Conservation (phyloP, 345 rosid species). For the Populus nigra region DNA sequence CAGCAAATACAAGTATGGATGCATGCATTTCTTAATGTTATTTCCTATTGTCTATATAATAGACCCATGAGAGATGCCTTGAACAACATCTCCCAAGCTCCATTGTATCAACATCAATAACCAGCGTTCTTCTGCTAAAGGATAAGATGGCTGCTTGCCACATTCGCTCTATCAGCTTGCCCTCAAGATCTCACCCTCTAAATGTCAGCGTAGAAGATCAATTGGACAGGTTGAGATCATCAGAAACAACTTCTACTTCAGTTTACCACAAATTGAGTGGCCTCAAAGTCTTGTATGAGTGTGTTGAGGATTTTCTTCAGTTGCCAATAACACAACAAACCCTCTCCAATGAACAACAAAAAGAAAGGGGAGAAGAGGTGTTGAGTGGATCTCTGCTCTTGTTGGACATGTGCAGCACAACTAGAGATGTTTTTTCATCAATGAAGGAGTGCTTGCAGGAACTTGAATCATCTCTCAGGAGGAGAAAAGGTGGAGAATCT, state of each 20-base stretch:
- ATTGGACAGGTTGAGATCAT: conserved; percentile 21
- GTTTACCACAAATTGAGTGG: not conserved
- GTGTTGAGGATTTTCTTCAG: conserved; percentile 3
- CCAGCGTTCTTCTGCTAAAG: not conserved
- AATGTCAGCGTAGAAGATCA: conserved; percentile 14
- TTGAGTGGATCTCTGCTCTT: conserved; percentile 7
- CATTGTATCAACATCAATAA: not conserved
- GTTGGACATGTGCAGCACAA: conserved; percentile 2
- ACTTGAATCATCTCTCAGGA: conserved; percentile 6
- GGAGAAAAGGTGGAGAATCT: conserved; percentile 8
- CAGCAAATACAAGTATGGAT: not conserved
- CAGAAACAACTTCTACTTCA: conserved; percentile 19
- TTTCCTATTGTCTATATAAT: not conserved
- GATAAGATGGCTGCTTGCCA: conserved; percentile 20
- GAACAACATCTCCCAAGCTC: not conserved
- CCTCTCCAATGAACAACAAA: not conserved
- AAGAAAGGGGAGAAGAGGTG: not conserved
- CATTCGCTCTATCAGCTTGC: conserved; percentile 31
- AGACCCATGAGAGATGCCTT: not conserved
- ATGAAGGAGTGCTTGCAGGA: conserved; percentile 4
- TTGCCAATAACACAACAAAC: not conserved
- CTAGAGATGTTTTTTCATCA: conserved; percentile 10
- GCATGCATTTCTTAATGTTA: not conserved
- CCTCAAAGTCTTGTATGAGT: conserved; percentile 5
- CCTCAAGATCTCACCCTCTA: conserved; percentile 32